Percentiles rank a stretch among this genome's conserved stretches.
These are phyloP conservation scores for Blepharisma japonicum DNA, from an alignment of 73 alveolate species.

Conservation along the genomic window DNA sequence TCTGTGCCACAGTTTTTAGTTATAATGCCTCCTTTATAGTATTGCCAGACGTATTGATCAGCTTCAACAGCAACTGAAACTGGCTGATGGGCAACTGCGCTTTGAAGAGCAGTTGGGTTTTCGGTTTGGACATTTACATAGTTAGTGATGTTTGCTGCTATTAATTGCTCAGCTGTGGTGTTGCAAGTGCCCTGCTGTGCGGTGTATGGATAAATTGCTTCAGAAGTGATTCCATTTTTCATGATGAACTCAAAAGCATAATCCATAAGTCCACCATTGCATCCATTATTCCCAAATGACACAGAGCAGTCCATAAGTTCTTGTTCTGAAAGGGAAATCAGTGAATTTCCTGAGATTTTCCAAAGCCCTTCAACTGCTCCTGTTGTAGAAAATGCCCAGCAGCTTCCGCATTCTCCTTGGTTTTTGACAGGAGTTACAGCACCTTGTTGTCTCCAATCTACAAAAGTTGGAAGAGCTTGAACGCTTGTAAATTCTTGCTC, in stretches of 20 bases:
- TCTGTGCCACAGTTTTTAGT: constrained; percentile 37
- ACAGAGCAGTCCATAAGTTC: constrained; percentile 41
- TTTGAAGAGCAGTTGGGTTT: constrained; percentile 8
- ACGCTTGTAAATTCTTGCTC: constrained; percentile 7
- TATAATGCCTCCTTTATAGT: constrained; percentile 18
- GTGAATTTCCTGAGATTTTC: neutral
- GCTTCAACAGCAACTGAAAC: constrained; percentile 75
- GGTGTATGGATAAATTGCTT: constrained; percentile 35
- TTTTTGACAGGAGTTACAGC: constrained; percentile 38
- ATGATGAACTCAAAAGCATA: constrained; percentile 60
- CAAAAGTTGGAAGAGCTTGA: constrained; percentile 33
- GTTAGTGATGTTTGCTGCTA: neutral
- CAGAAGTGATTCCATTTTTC: constrained; percentile 27
- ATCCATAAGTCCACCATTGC: constrained; percentile 66
- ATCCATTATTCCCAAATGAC: constrained; percentile 52
- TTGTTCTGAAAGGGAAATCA: constrained; percentile 31
- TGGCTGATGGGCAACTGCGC: constrained; percentile 44
- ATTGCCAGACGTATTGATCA: constrained; percentile 43
- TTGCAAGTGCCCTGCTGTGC: constrained; percentile 22
- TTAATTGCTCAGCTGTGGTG: constrained; percentile 34
- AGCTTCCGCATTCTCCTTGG: constrained; percentile 37
- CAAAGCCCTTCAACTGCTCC: constrained; percentile 40
- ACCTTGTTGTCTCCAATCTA: constrained; percentile 42
- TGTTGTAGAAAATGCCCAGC: constrained; percentile 44
- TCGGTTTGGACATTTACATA: constrained; percentile 32